These are phyloP conservation scores for Misopates orontium DNA, from an alignment of 257 asterid genomes.

Conservation along the genomic window DNA sequence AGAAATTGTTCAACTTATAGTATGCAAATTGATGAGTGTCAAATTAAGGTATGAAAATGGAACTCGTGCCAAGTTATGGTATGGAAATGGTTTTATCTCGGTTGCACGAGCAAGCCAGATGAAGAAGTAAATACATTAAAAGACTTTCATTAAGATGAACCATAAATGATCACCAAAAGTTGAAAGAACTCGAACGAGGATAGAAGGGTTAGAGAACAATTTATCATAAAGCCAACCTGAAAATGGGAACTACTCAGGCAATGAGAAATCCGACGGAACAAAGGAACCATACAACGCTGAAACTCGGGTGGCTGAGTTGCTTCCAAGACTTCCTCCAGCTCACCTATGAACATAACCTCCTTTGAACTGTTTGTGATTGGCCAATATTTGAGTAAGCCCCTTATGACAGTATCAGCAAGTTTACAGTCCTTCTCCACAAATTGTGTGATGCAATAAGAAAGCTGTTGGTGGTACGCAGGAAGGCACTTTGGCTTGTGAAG, in stretches of 20 bases:
- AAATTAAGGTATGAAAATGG: no score
- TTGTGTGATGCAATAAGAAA: slow-evolving; percentile 73
- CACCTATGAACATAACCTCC: slow-evolving; percentile 82
- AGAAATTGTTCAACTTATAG: no score
- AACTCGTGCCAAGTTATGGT: no score
- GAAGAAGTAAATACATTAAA: slow-evolving; percentile 2
- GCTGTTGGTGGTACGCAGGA: slow-evolving; percentile 74
- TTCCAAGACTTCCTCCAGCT: slow-evolving; percentile 82
- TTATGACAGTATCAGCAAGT: slow-evolving; percentile 78
- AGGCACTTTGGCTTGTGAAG: slow-evolving; percentile 69
- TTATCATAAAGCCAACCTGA: slow-evolving; percentile 49
- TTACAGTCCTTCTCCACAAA: slow-evolving; percentile 83
- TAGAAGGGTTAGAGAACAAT: slow-evolving; percentile 4
- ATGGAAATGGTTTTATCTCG: no score
- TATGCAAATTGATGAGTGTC: no score
- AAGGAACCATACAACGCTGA: slow-evolving; percentile 83
- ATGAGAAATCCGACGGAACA: slow-evolving; percentile 60
- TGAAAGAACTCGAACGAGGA: not conserved
- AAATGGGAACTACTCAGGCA: slow-evolving; percentile 82
- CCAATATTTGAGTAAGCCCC: slow-evolving; percentile 79
- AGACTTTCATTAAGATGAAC: slow-evolving; percentile 11
- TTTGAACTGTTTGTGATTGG: slow-evolving; percentile 81
- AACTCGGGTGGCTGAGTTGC: slow-evolving; percentile 82
- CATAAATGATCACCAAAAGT: slow-evolving; percentile 13
- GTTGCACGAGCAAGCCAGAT: not conserved